Evolutionary conservation across 441 rosid genomes (phyloP), one percentile per base, ranked within the genome.

Genomic region (Gossypium laxum): DNA sequence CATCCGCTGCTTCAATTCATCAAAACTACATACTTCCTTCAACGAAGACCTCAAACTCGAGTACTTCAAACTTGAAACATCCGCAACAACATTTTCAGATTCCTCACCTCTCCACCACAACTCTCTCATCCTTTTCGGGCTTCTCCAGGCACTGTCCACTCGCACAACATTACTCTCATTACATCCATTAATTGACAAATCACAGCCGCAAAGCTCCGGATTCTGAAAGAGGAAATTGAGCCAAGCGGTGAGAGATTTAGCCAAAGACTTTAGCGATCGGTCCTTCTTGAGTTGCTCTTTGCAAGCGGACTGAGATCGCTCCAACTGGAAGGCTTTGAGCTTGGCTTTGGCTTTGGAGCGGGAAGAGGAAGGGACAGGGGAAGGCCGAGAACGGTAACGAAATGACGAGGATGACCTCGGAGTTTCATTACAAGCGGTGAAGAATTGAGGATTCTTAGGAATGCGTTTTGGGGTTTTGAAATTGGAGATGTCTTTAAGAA

Each of bases 1-100:
- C 96, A 93, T 84, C 57, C 98, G 77, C 73, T 84, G 81, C 73
- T 76, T 83, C 86, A 93, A 79, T 83, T 93, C 97, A 77, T 93
- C 95, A 8, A 93, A 82, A 77, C 97, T 91, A 67, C 97, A 88
- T 3, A 93, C 86, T 2, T 85, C 91, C 71, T 80, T 84, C 73
- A 93, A 62, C 19, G 95, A 91, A 48, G 76, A 79, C 60, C 63
- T 86, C 78, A 93, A 69, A 26, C 22, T 51, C 0, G 62, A 76
- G 50, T 80, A 84, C 81, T 74, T 87, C 0, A 82, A 79, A 51
- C 76, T 78, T 59, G 66, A 72, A 60, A 82, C 77, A 62, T 71
- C 75, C 2, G 2, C 68, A 4, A 45, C 79, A 0, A 59, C 80
- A 52, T 12, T 54, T 2, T 83, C 83, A 26, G 66, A 26, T 34